Evolutionary conservation across 306 rosid genomes (phyloP), one percentile per base, ranked within the genome.

Genomic region (Malus sieversii): DNA sequence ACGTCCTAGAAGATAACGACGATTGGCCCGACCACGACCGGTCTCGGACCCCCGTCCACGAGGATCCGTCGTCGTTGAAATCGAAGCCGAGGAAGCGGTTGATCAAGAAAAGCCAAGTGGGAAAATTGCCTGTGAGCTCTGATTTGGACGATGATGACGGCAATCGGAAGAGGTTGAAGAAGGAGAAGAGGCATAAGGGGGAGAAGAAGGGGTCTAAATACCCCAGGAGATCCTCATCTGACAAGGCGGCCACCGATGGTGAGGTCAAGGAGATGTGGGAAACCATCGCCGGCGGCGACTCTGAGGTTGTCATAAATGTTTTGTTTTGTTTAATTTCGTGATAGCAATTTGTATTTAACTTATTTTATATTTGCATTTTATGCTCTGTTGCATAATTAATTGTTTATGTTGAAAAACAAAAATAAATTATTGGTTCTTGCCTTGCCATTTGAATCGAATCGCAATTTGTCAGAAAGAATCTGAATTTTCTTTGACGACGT

Each of bases 211-310:
- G 84, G 38, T 85, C 90, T 4, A 86, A 81, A 78, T 86, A 72
- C 51, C 45, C 90, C 0, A 89, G 78, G 89, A 89, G 85, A 82
- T 88, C 87, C 46, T 87, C 90, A 38, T 75, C 91, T 0, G 93
- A 86, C 18, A 90, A 89, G 78, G 88, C 82, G 15, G 85, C 89
- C 64, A 92, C 82, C 84, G 97, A 90, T 66, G 96, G 97, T 14
- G 99, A 96, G 79, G 99, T 96, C 75, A 87, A 88, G 75, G 99
- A 96, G 87, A 84, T 96, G 99, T 96, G 99, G 99, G 97, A 96
- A 75, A 86, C 93, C 13, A 82, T 96, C 81, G 97, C 93, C 16
- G 97, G 92, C 0, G 97, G 85, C 11, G 88, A 89, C 85, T 96
- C 98, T 60, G 99, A 96, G 96, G 99, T 92, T 59, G 52, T 20